These are phyloP conservation scores for Lagenaria siceraria DNA, from an alignment of 306 rosid species.

Conservation along the genomic window DNA sequence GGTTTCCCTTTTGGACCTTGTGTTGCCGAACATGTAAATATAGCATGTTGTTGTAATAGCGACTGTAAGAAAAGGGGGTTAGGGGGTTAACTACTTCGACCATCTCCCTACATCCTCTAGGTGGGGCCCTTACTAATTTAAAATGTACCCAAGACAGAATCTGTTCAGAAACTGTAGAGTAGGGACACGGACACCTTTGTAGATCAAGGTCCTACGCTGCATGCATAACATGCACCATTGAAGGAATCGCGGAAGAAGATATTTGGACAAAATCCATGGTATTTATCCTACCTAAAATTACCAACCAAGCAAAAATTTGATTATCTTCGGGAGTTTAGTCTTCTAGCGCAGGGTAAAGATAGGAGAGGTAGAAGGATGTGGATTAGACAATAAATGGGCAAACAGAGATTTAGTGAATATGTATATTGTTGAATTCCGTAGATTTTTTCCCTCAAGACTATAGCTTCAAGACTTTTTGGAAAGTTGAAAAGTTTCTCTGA, in stretches of 20 bases:
- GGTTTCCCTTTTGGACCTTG: background rate
- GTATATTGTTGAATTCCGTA: background rate
- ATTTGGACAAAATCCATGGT: background rate
- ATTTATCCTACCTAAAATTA: background rate
- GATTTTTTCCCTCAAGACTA: background rate
- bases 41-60: background rate
- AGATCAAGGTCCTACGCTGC: background rate
- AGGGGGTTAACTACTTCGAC: background rate
- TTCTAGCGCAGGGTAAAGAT: background rate
- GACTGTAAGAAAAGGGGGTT: background rate
- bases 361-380: background rate
- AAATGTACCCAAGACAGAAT: background rate
- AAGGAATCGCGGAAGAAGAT: background rate
- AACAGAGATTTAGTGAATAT: background rate
- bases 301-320: background rate
- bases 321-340: background rate
- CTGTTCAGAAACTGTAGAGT: background rate
- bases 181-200: background rate
- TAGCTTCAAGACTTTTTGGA: background rate
- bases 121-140: background rate
- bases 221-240: background rate
- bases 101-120: background rate
- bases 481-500: background rate
- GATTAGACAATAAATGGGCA: background rate
- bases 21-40: background rate